A percentile compares a stretch with the other conserved stretches of the same genome.
Evolutionary conservation across 257 asterid genomes (phyloP).

Genomic region (Nyctanthes arbortristis): DNA sequence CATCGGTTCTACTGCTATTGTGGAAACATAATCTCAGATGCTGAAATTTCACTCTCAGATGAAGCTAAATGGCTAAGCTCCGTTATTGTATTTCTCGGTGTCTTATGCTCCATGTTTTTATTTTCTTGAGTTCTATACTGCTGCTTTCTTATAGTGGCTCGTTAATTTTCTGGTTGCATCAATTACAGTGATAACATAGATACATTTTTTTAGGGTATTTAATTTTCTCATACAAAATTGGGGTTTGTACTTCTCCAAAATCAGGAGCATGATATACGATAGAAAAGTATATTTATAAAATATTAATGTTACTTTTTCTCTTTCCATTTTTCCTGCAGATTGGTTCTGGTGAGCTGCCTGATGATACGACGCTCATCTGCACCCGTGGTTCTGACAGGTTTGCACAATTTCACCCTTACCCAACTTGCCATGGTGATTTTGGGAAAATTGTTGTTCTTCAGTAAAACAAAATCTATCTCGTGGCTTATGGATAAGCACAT

Average conservation of each 20-base stretch:
- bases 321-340: slow-evolving; percentile 58
- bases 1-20: too few species aligned
- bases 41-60: too few species aligned
- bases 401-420: slow-evolving; percentile 25
- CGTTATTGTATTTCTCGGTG: too few species aligned
- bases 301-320: slow-evolving; percentile 15
- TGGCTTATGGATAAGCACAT: not conserved
- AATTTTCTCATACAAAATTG: too few species aligned
- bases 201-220: too few species aligned
- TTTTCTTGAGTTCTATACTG: not conserved
- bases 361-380: slow-evolving; percentile 86
- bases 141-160: too few species aligned
- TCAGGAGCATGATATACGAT: not conserved
- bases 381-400: slow-evolving; percentile 95
- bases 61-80: too few species aligned
- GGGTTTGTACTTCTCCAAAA: not conserved
- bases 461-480: not conserved
- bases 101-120: too few species aligned
- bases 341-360: slow-evolving; percentile 93
- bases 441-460: not conserved
- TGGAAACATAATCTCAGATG: too few species aligned
- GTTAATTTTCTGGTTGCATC: too few species aligned
- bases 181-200: too few species aligned
- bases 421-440: not conserved
- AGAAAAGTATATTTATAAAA: not conserved